Conservation (phyloP, 2,329 filamentous ascomycete genomes). For the Neospermospora avenae region DNA sequence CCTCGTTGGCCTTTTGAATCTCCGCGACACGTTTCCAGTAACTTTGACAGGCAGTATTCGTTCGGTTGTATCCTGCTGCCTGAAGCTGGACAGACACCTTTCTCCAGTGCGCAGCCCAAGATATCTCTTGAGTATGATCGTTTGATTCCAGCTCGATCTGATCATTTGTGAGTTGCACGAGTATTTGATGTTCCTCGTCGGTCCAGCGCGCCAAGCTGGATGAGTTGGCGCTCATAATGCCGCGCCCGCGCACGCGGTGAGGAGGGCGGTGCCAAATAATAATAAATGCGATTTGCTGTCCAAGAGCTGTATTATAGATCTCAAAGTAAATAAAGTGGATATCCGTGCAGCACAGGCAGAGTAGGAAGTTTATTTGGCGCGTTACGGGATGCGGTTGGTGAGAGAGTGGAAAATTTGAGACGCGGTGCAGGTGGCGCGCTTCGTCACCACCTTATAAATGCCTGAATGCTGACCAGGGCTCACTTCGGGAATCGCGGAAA, state of each 20-base stretch:
- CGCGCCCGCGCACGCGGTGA: not conserved
- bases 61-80: conserved; percentile 4
- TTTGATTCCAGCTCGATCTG: conserved; percentile 16
- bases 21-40: conserved; percentile 15
- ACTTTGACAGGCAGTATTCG: conserved; percentile 6
- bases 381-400: not conserved
- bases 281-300: not conserved
- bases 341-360: not conserved
- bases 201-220: conserved; percentile 10
- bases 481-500: no score
- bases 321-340: not conserved
- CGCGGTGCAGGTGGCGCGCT: no score
- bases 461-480: no score
- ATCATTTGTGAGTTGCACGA: conserved; percentile 13
- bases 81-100: conserved; percentile 4
- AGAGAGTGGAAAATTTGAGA: not conserved
- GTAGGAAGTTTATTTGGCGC: conserved; percentile 1
- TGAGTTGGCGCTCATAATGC: conserved; percentile 4
- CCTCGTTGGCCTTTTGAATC: conserved; percentile 10
- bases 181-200: conserved; percentile 15
- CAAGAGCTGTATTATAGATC: not conserved
- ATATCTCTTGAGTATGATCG: conserved; percentile 10
- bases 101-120: conserved; percentile 11
- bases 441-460: no score
- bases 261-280: not conserved